phyloP scores from a whole-genome alignment of 805 yeast species.

The Metschnikowia drakensbergensis region DNA sequence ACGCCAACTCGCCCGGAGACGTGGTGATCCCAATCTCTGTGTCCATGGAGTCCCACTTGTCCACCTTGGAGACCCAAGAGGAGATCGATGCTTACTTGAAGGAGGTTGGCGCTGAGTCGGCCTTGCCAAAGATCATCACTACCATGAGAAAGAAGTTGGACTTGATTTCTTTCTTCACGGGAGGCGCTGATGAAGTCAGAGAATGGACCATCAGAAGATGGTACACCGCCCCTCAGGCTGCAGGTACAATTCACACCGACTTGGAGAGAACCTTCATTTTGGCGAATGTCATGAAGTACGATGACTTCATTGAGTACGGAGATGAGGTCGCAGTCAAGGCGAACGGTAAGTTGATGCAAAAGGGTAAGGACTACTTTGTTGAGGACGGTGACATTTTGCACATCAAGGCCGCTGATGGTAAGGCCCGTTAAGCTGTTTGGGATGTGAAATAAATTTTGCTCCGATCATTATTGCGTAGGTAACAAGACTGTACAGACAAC shows the following conservation, averaged over 20 bases:
- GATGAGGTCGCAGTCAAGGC: slow-evolving; percentile 83
- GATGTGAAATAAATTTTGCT: neutral
- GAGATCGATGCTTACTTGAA: slow-evolving; percentile 57
- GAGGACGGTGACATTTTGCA: slow-evolving; percentile 93
- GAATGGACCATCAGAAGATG: slow-evolving; percentile 85
- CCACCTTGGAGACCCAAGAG: slow-evolving; percentile 65
- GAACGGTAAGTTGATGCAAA: slow-evolving; percentile 82
- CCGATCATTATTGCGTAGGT: neutral
- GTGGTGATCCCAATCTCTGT: slow-evolving; percentile 91
- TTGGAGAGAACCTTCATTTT: slow-evolving; percentile 74
- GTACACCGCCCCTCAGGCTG: slow-evolving; percentile 81
- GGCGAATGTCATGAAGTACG: slow-evolving; percentile 69
- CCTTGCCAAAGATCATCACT: slow-evolving; percentile 77
- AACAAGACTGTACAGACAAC: neutral
- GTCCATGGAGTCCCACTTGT: slow-evolving; percentile 66
- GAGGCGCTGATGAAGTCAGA: slow-evolving; percentile 79
- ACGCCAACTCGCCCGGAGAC: slow-evolving; percentile 77
- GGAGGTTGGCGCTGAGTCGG: slow-evolving; percentile 64
- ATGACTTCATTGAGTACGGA: slow-evolving; percentile 50
- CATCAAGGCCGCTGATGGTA: slow-evolving; percentile 94
- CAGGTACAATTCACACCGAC: slow-evolving; percentile 86
- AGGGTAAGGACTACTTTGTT: slow-evolving; percentile 93
- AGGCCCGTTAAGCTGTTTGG: slow-evolving; percentile 45
- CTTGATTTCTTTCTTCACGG: slow-evolving; percentile 80
- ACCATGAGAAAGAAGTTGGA: slow-evolving; percentile 66